These are phyloP conservation scores for Podosphaera fusca DNA, from an alignment of 2,329 filamentous ascomycete genomes.

Conservation along the genomic window DNA sequence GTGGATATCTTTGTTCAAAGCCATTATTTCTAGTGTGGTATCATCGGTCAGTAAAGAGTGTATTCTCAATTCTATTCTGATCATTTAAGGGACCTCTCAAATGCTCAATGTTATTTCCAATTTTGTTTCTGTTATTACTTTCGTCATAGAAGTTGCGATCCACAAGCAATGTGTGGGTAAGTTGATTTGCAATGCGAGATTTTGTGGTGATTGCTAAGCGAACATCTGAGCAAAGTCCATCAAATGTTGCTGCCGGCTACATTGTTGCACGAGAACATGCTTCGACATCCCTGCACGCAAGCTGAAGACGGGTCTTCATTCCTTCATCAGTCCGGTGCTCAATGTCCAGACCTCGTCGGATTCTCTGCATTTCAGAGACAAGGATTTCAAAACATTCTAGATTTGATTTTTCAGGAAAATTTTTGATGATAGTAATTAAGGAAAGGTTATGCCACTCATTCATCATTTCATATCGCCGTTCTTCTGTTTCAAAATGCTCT, in stretches of 20 bases:
- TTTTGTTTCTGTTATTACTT: not conserved
- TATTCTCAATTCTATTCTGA: not conserved
- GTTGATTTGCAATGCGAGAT: not conserved
- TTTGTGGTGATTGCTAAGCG: not conserved
- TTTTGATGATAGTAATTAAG: not conserved
- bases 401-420: not conserved
- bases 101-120: not conserved
- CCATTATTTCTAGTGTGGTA: not conserved
- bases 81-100: not conserved
- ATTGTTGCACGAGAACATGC: not conserved
- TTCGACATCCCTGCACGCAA: not conserved
- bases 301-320: not conserved
- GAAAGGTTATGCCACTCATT: not conserved
- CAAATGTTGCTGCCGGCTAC: not conserved
- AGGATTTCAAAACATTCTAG: conserved; percentile 1
- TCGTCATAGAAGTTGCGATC: not conserved
- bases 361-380: not conserved
- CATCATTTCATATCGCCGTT: not conserved
- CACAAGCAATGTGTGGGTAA: not conserved
- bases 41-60: not conserved
- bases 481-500: conserved; percentile 1
- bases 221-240: not conserved
- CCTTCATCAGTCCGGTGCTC: not conserved
- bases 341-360: not conserved
- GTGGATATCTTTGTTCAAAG: not conserved